phyloP scores from a whole-genome alignment of 306 rosid species.

The Fragaria iinumae region DNA sequence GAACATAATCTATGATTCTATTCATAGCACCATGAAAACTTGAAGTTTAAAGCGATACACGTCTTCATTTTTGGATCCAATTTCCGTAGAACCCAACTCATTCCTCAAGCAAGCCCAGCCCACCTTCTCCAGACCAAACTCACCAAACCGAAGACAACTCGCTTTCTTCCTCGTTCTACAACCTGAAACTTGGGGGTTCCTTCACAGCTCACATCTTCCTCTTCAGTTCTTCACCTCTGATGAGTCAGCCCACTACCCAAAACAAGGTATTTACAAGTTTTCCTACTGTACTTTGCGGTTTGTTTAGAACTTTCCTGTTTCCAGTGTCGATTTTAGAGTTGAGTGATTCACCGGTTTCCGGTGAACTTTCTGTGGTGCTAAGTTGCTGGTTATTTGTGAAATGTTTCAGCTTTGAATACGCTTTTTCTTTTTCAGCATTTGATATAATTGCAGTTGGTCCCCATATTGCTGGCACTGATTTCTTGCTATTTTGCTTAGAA shows the following conservation, averaged over 20 bases:
- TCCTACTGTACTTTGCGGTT: not conserved
- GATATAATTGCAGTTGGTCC: not conserved
- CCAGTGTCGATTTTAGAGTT: not conserved
- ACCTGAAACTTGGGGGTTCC: not conserved
- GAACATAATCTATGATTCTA: not conserved
- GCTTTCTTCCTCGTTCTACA: not conserved
- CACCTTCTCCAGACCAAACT: not conserved
- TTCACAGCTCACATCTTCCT: not conserved
- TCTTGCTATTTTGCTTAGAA: not conserved
- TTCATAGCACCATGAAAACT: not conserved
- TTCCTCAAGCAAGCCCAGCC: constrained; percentile 3
- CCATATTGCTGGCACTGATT: not conserved
- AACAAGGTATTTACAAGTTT: not conserved
- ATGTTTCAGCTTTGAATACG: not conserved
- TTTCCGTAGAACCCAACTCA: not conserved
- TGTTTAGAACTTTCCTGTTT: not conserved
- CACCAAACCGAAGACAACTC: not conserved
- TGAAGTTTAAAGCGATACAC: not conserved
- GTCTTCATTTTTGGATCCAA: not conserved
- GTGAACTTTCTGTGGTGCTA: not conserved
- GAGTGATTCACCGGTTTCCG: not conserved
- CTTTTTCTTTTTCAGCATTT: not conserved
- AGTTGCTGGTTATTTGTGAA: not conserved
- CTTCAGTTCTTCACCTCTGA: constrained; percentile 1
- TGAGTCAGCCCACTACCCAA: not conserved